Evolutionary conservation across 345 rosid genomes (phyloP), one percentile per base, ranked within the genome.

Genomic region (Geranium rotundifolium): DNA sequence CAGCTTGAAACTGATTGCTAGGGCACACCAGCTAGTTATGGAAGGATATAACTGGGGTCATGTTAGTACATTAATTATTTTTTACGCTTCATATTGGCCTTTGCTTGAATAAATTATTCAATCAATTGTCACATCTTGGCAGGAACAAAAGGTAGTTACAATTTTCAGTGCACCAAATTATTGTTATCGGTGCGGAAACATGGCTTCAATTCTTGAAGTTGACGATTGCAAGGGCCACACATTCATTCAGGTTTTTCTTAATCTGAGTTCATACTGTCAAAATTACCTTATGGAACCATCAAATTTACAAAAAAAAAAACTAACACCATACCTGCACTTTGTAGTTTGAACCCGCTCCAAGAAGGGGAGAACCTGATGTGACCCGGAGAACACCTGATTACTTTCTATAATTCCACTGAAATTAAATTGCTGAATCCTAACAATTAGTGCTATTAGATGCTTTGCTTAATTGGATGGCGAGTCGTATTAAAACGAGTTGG

Each of bases 151-250:
- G n/a, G n/a, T n/a, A n/a, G n/a, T n/a, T n/a, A n/a, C n/a, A n/a
- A n/a, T n/a, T n/a, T n/a, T n/a, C n/a, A n/a, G n/a, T n/a, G n/a
- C n/a, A n/a, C n/a, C n/a, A n/a, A n/a, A n/a, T n/a, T n/a, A n/a
- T n/a, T n/a, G n/a, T n/a, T 91, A 91, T 63, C 97, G 98, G 56
- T 91, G 98, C 76, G 98, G 98, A 61, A 91, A 91, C 83, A 91
- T 89, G 96, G 98, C 98, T 20, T 91, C 96, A 54, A 89, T 91
- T 61, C 82, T 91, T 64, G 96, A 91, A 78, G 98, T 91, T 56
- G 98, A 91, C 67, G 98, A 89, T 71, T 91, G 89, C 90, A 87
- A 84, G 69, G 88, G 84, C 62, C 98, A 91, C 81, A 89, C 92
- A 17, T 91, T 91, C 80, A 87, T 91, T 72, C 98, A 89, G 95